Evolutionary conservation across 1,139 yeast species (phyloP), one percentile per base, ranked within the genome.

Genomic region (Zygosaccharomyces sapae): DNA sequence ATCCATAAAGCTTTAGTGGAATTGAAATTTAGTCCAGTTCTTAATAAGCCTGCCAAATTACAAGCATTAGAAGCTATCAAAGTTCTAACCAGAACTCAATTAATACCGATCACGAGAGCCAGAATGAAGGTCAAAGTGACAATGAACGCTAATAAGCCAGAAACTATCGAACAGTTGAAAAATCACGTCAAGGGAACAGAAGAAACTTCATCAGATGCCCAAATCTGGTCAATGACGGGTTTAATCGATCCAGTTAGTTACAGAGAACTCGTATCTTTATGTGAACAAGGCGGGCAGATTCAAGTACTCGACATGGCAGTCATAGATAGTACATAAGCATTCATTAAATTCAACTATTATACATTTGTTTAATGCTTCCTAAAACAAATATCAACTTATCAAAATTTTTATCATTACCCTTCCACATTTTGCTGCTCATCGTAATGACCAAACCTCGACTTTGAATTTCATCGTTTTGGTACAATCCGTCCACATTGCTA

Each of bases 261-360:
- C 65, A 77, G 92, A 56, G 80, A 84, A 44, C 59, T 83, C 8
- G 75, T 86, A n/a, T 77, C 76, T 45, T 59, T 70, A 19, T 81
- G 81, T 30, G 75, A 74, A 51, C 75, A 81, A 13, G 72, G 72
- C 50, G 76, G 79, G 4, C 81, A 90, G 1, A 74, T 92, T 5
- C 97, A 92, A 63, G 94, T 92, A 10, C 70, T 92, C 51, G 97
- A 89, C 56, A 83, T 88, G 83, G 95, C 96, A 8, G 96, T 88
- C 9, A 74, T 85, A 20, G 82, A 81, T 10, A 37, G 40, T 37
- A 37, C 40, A 10, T 37, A 37, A 37, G n/a, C n/a, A 55, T 86
- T 83, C 51, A 73, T 75, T 19, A 77, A 74, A 16, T 16, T 16
- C 18, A 34, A 24, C 19, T 16, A 16, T 16, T 36, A 46, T 63